Base-by-base conservation (phyloP, 352 stramenopile species). In the Globisporangium heterothallicum region DNA sequence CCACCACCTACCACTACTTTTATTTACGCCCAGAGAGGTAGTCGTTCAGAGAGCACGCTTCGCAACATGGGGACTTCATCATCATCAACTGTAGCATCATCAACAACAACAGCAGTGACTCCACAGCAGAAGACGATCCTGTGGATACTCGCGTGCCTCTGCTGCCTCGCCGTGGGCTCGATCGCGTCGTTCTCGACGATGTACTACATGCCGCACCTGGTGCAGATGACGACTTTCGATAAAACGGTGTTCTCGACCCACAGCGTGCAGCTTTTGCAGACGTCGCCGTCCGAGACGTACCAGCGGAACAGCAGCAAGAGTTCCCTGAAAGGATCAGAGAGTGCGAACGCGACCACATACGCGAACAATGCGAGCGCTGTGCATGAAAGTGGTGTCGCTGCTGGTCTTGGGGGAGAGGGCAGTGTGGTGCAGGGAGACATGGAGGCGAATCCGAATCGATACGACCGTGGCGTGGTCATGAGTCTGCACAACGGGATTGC, bases 401-500 rank as follows among this genome's bases (percentile, higher is more conserved):
- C 8, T 38, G 32, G 32, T 3, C 12, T 38, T 38, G 12, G n/a
- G n/a, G 32, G 4, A 38, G 2, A 38, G n/a, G 32, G 3, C 32
- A 5, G 12, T 18, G 6, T n/a, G n/a, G n/a, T n/a, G n/a, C n/a
- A n/a, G n/a, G n/a, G n/a, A n/a, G n/a, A n/a, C n/a, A n/a, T n/a
- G n/a, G n/a, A n/a, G n/a, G n/a, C n/a, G n/a, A n/a, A n/a, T n/a
- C n/a, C 0, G n/a, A 38, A 42, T 32, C 50, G 41, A 0, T 48
- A 63, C 42, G 36, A 10, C 16, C 57, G 59, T 4, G 68, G 68
- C 35, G 58, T 78, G 24, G 57, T 86, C 42, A 22, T 81, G 24
- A 64, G 52, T 40, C 56, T 85, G 8, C 61, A 81, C 61, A 56
- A 87, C 24, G 63, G 55, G 19, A 66, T 77, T 13, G 52, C 83